These are phyloP conservation scores for Barbatosphaeria neglecta DNA, from an alignment of 495 filamentous ascomycete genomes.

Conservation along the genomic window DNA sequence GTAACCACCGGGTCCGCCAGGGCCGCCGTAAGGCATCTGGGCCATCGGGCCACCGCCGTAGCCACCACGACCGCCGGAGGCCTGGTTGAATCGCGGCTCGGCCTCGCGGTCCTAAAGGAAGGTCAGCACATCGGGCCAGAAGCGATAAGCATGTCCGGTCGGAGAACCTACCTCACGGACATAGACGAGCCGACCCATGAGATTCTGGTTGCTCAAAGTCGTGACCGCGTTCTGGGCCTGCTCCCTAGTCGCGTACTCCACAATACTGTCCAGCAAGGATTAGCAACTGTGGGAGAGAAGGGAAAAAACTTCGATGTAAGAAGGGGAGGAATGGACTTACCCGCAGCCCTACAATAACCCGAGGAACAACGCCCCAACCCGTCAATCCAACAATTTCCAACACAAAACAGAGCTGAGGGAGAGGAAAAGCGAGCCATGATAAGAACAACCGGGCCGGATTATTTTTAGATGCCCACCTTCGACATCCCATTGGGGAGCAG, in stretches of 20 bases:
- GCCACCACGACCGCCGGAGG: constrained; percentile 50
- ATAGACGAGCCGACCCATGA: constrained; percentile 97
- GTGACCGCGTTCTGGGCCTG: constrained; percentile 96
- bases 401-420: constrained; percentile 62
- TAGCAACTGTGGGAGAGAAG: not conserved
- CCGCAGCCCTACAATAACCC: constrained; percentile 98
- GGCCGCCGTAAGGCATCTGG: constrained; percentile 32
- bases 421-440: constrained; percentile 44
- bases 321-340: constrained; percentile 45
- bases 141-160: not conserved
- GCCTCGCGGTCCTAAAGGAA: constrained; percentile 72
- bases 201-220: constrained; percentile 95
- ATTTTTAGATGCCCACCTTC: constrained; percentile 97
- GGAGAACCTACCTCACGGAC: constrained; percentile 76
- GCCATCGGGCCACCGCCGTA: constrained; percentile 45
- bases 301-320: constrained; percentile 6
- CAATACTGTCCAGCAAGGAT: constrained; percentile 64
- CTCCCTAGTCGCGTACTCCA: constrained; percentile 99
- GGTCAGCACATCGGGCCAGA: constrained; percentile 1
- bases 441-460: constrained; percentile 68
- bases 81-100: constrained; percentile 80
- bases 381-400: constrained; percentile 94
- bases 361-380: constrained; percentile 84
- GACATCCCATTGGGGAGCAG: constrained; percentile 99
- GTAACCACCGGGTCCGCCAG: constrained; percentile 28